phyloP scores from a whole-genome alignment of 306 rosid species.

The Ammopiptanthus mongolicus region DNA sequence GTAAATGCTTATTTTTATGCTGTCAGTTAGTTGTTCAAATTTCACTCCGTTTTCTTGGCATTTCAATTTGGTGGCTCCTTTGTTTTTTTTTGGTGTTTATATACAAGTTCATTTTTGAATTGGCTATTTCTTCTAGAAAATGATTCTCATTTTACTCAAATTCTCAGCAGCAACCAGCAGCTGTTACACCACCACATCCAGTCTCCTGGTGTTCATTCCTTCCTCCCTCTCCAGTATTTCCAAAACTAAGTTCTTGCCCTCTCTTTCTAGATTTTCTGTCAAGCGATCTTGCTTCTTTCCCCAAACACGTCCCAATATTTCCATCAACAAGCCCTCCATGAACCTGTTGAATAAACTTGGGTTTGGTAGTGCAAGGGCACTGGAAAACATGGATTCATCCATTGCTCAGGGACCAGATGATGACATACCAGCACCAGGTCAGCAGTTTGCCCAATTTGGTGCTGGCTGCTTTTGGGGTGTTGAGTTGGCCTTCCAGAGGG shows the following conservation, averaged over 20 bases:
- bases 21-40: not conserved
- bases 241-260: constrained; percentile 31
- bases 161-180: constrained; percentile 38
- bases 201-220: constrained; percentile 24
- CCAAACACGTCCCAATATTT: constrained; percentile 27
- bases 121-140: constrained; percentile 5
- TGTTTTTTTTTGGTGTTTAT: not conserved
- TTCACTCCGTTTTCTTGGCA: not conserved
- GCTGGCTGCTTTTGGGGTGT: constrained; percentile 99
- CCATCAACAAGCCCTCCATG: constrained; percentile 50
- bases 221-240: constrained; percentile 31
- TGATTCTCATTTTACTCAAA: constrained; percentile 41
- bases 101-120: not conserved
- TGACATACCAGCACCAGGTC: constrained; percentile 75
- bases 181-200: constrained; percentile 31
- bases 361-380: constrained; percentile 51
- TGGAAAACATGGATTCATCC: constrained; percentile 53
- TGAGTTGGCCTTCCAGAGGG: constrained; percentile 83
- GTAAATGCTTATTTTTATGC: not conserved
- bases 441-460: constrained; percentile 82
- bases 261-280: constrained; percentile 44
- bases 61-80: not conserved
- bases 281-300: constrained; percentile 37
- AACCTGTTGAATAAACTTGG: constrained; percentile 73
- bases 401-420: constrained; percentile 80